Evolutionary conservation across 805 yeast genomes (phyloP), one percentile per base, ranked within the genome.

Genomic region (Saturnispora besseyi): DNA sequence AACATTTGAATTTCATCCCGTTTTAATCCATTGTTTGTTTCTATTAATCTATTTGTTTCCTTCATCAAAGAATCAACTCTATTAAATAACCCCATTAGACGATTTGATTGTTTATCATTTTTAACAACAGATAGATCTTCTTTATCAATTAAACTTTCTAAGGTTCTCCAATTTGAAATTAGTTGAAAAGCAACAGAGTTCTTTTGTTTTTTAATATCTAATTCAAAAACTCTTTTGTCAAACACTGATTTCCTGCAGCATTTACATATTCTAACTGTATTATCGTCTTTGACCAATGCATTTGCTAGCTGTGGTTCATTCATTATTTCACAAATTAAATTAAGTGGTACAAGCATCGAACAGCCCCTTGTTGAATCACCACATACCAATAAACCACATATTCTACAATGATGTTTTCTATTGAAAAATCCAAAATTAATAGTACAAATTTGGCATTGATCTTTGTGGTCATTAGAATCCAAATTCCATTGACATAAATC

Each of bases 351-450:
- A 49, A 79, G 78, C 61, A 81, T 78, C 0, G 96, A 88, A 62
- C 99, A 91, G 12, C 70, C 81, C 8, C 71, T 75, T 45, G 52
- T 67, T 46, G 63, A 57, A 55, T 81, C 82, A 26, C 84, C 95
- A 67, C 97, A 91, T 0, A 88, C 87, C 1, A 85, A 78, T 28
- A 65, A 60, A 0, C 98, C 98, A 69, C 99, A 91, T 26, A 89
- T 64, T 34, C 98, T 70, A 64, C 99, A 93, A 63, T 91, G 99
- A 62, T 93, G 98, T 55, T 84, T 87, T 46, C 97, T 69, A 24
- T 76, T 57, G 0, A 57, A 46, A 11, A 79, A 66, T 10, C 75
- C 70, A 62, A 88, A 93, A 30, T 60, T 58, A 11, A 72, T 69
- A 12, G 69, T 63, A 59, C 99, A 91, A 7, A 85, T 68, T 7